A percentile compares a stretch with the other conserved stretches of the same genome.
These are phyloP conservation scores for Spathaspora arborariae DNA, from an alignment of 805 yeast genomes.

Conservation along the genomic window DNA sequence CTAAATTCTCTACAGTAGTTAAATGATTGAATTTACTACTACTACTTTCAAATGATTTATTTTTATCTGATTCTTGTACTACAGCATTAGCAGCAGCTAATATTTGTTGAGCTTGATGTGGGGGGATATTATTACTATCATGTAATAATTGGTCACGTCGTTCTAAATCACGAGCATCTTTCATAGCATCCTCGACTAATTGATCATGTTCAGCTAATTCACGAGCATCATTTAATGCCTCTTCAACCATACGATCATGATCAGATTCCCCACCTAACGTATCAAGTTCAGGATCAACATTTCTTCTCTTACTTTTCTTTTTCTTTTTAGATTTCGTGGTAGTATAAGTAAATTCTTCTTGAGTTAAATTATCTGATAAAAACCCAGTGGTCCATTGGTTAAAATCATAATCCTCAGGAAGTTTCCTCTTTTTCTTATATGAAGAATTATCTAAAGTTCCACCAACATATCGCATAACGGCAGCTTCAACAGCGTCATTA, in stretches of 20 bases:
- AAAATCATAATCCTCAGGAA: slow-evolving; percentile 41
- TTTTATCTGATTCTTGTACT: neutral
- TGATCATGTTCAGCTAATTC: slow-evolving; percentile 46
- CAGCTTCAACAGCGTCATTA: slow-evolving; percentile 67
- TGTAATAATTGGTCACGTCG: slow-evolving; percentile 20
- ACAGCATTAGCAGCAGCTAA: slow-evolving; percentile 5
- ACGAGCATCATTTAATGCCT: slow-evolving; percentile 66
- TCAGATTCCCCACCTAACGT: slow-evolving; percentile 41
- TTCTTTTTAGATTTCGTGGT: neutral
- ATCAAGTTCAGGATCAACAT: slow-evolving; percentile 37
- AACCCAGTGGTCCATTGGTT: slow-evolving; percentile 51
- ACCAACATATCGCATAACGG: slow-evolving; percentile 70
- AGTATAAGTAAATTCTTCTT: slow-evolving; percentile 5
- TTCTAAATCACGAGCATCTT: slow-evolving; percentile 45
- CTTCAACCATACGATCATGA: slow-evolving; percentile 65
- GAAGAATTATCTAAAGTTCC: slow-evolving; percentile 44
- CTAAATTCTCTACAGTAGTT: slow-evolving; percentile 26
- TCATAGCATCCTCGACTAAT: slow-evolving; percentile 53
- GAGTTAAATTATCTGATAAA: slow-evolving; percentile 36
- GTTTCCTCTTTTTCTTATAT: slow-evolving; percentile 22
- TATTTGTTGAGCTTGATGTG: slow-evolving; percentile 8
- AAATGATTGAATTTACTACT: slow-evolving; percentile 12
- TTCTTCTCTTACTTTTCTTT: slow-evolving; percentile 9
- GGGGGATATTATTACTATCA: slow-evolving; percentile 12
- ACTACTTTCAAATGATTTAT: neutral